A percentile compares a stretch with the other conserved stretches of the same genome.
Conservation (phyloP, 2,329 filamentous ascomycete genomes). For the Paracorniculantispora psalliotae region DNA sequence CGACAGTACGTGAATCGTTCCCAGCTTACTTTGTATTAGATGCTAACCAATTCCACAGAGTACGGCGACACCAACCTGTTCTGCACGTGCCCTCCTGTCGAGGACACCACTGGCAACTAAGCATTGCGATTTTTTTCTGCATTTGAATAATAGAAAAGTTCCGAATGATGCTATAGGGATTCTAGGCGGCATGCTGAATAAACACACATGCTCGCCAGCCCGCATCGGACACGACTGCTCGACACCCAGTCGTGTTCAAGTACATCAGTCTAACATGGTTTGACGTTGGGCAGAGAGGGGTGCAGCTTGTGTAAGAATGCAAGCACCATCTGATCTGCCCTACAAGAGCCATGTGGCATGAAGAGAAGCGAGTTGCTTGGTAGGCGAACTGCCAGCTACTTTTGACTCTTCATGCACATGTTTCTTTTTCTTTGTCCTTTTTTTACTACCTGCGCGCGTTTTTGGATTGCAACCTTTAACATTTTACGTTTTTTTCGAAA, state of each 20-base stretch:
- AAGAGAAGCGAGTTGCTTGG: neutral
- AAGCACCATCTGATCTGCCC: neutral
- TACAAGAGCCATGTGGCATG: neutral
- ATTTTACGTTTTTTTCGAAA: neutral
- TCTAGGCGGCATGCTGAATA: conserved; percentile 15
- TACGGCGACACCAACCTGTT: conserved; percentile 91
- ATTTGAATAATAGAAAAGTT: conserved; percentile 15
- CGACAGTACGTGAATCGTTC: conserved; percentile 59
- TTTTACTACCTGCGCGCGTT: neutral
- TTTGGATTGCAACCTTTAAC: conserved; percentile 10
- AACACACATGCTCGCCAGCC: conserved; percentile 13
- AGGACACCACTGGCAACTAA: conserved; percentile 45
- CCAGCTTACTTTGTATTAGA: neutral
- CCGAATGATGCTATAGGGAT: conserved; percentile 2
- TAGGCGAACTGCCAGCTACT: neutral
- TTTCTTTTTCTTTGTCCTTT: neutral
- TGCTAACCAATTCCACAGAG: conserved; percentile 43
- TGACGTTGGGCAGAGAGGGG: neutral
- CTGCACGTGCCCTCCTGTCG: conserved; percentile 87
- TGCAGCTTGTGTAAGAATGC: conserved; percentile 2
- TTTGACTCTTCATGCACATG: neutral
- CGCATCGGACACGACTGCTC: conserved; percentile 7
- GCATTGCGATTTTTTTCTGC: conserved; percentile 1
- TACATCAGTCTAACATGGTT: conserved; percentile 7
- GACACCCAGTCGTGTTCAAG: neutral